Evolutionary conservation across 2,329 filamentous ascomycete genomes (phyloP).

Genomic region (Periconia macrospinosa): DNA sequence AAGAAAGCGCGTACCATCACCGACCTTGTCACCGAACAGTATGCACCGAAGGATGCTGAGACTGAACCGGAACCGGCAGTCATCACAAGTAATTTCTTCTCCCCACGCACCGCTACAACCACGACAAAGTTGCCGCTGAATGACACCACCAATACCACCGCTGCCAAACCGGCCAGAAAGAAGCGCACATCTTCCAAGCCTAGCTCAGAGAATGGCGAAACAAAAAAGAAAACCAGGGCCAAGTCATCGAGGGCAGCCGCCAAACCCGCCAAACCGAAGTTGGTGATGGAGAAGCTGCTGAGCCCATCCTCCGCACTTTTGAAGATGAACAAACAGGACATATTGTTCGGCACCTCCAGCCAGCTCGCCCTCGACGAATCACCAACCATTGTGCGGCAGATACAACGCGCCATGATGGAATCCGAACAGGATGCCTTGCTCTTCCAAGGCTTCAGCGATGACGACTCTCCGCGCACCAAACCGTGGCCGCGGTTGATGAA

Average conservation of each 20-base stretch:
- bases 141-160: constrained; percentile 16
- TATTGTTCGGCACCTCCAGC: constrained; percentile 46
- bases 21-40: constrained; percentile 41
- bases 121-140: constrained; percentile 27
- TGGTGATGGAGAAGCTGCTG: constrained; percentile 38
- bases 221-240: constrained; percentile 1
- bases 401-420: constrained; percentile 38
- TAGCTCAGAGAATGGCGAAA: constrained; percentile 9
- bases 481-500: constrained; percentile 22
- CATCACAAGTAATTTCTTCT: constrained; percentile 28
- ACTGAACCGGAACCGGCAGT: constrained; percentile 2
- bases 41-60: constrained; percentile 17
- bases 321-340: constrained; percentile 33
- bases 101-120: constrained; percentile 8
- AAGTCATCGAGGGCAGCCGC: constrained; percentile 27
- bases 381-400: constrained; percentile 36
- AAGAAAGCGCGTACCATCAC: constrained; percentile 45
- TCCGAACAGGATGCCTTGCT: constrained; percentile 30
- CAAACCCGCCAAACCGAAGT: constrained; percentile 32
- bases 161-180: constrained; percentile 17
- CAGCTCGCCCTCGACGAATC: constrained; percentile 44
- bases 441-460: neutral
- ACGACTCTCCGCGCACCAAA: neutral
- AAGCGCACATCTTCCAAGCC: constrained; percentile 26
- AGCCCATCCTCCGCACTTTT: constrained; percentile 36